Base-by-base conservation (phyloP, 2,329 filamentous ascomycete species). In the Diaporthe sp. region DNA sequence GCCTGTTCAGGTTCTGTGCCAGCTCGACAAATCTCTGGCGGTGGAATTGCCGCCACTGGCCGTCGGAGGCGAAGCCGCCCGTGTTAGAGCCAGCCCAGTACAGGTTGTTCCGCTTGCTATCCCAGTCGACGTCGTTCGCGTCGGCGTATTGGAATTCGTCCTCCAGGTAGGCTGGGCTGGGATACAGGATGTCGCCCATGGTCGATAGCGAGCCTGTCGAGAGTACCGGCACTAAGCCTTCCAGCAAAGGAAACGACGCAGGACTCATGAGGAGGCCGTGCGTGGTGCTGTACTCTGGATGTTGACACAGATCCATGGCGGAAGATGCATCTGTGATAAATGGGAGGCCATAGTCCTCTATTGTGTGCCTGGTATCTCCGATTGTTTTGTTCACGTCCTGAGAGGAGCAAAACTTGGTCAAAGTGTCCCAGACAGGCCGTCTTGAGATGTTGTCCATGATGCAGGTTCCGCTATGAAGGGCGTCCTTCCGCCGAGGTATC, bases 231-330 rank as follows among this genome's bases (percentile, higher is more conserved):
- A 65, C 55, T 17, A 62, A 25, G 7, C 65, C 57, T 65, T 71
- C 55, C 17, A 74, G 10, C 6, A 71, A 57, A 0, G 77, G 79
- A 28, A 89, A 84, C 0, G 86, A 85, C 1, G 83, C 79, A 0
- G 89, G 88, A 7, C 83, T 83, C 8, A 84, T 81, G 37, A 88
- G 80, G 10, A 90, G 80, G 10, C 88, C 89, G 74, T 91, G 86
- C 74, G 83, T 80, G 17, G 77, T 51, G 6, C 78, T 78, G 76
- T 88, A 88, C 37, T 88, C 85, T 0, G 85, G 82, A 61, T 89
- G 85, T 0, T 78, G 77, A 51, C 89, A 90, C 1, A 89, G 73
- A 57, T 89, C 82, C 65, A 79, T 82, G 1, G 79, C 74, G 0
- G 77, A 61, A 0, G 75, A 34, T 0, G 74, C 70, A 53, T 86